Evolutionary conservation across 2,329 filamentous ascomycete species (phyloP).

Genomic region (Sporothrix dimorphospora): DNA sequence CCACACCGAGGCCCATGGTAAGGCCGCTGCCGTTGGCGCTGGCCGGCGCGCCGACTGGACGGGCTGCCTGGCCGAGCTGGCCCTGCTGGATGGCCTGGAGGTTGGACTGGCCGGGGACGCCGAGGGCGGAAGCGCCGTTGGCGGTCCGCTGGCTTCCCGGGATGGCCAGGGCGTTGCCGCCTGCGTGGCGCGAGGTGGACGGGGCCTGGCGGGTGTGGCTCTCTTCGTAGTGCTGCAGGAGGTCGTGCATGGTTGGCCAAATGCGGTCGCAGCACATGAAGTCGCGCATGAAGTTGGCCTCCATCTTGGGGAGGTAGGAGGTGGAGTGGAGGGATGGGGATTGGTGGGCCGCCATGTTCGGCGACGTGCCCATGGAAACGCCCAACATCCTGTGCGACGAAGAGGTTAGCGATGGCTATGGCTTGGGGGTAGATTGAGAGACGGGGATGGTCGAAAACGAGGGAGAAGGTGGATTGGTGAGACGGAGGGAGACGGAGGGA

Average conservation of each 20-base stretch:
- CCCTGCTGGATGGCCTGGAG: slow-evolving; percentile 32
- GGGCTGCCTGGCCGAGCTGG: slow-evolving; percentile 35
- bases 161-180: slow-evolving; percentile 15
- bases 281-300: slow-evolving; percentile 97
- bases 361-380: slow-evolving; percentile 74
- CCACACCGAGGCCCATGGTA: slow-evolving; percentile 38
- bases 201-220: slow-evolving; percentile 74
- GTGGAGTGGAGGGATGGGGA: slow-evolving; percentile 97
- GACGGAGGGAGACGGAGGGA: not conserved
- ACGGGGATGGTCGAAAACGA: not conserved
- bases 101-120: slow-evolving; percentile 26
- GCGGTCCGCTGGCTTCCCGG: slow-evolving; percentile 22
- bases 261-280: slow-evolving; percentile 93
- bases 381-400: slow-evolving; percentile 75
- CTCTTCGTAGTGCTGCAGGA: slow-evolving; percentile 96
- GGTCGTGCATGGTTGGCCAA: slow-evolving; percentile 87
- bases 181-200: slow-evolving; percentile 42
- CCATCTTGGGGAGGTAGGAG: slow-evolving; percentile 93
- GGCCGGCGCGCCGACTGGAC: slow-evolving; percentile 33
- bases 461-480: not conserved
- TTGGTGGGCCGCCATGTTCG: slow-evolving; percentile 71
- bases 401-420: slow-evolving; percentile 33
- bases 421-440: not conserved
- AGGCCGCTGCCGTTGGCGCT: slow-evolving; percentile 22
- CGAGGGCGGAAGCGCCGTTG: slow-evolving; percentile 19